Base-by-base conservation (phyloP, 148 eudicot genomes). In the Heliosperma pusillum region DNA sequence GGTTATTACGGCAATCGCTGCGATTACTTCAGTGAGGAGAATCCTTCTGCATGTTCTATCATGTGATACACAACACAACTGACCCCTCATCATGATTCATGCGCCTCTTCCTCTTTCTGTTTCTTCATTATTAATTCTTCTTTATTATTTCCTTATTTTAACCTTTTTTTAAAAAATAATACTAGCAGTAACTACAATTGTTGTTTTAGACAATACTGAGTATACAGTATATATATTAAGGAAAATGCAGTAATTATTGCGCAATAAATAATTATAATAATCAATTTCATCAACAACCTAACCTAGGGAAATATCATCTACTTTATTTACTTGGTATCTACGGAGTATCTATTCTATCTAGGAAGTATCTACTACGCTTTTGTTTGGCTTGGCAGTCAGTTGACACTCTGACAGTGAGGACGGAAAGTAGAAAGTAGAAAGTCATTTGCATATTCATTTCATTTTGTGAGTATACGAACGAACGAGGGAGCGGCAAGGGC, bases 1-100 rank as follows among this genome's bases (percentile, higher is more conserved):
- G 62, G 56, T 12, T 78, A 73, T 36, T 66, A 75, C 30, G 47
- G 21, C 2, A 69, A n/a, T 44, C 74, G 82, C 1, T 83, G 82
- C 63, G 82, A 80, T 58, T 83, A 74, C 74, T 69, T 82, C 67
- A 82, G 75, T 20, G 85, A 82, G 6, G 85, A 82, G 68, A 78
- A 81, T 63, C 84, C 86, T 5, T 20, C 80, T 0, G 84, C 80
- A 21, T 85, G 88, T 65, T 78, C 76, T 26, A 24, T 85, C 77
- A 85, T 85, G 88, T 85, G 80, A 83, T 0, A 36, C 2, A 64
- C 56, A 19, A 36, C 2, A 64, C 56, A 19, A 30, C 11, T 68
- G 22, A 0, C 42, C 42, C 1, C 42, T n/a, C 66, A 53, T 70
- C 7, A 76, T 33, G 13, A 52, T 30, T 33, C 21, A 52, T 30